phyloP scores from a whole-genome alignment of 768 basidiomycete genomes.

The Lentinus brumalis region DNA sequence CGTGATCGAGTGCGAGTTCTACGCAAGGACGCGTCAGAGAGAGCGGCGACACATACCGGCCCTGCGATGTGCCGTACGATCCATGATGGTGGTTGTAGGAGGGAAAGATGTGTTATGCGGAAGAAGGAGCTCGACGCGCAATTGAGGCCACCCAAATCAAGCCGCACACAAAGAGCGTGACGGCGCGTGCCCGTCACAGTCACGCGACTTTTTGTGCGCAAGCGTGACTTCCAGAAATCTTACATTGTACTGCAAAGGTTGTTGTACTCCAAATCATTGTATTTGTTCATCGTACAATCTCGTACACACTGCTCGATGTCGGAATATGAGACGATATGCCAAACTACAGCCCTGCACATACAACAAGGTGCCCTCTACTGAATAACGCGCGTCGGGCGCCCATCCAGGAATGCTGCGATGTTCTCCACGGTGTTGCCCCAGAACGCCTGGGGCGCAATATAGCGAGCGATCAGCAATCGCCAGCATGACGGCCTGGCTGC shows the following conservation, averaged over 20 bases:
- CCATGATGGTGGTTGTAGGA: slow-evolving; percentile 30
- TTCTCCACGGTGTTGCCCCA: slow-evolving; percentile 60
- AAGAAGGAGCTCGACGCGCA: slow-evolving; percentile 25
- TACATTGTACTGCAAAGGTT: background rate
- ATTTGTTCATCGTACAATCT: no score
- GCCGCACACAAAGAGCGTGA: slow-evolving; percentile 23
- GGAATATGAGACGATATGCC: no score
- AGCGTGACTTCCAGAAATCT: background rate
- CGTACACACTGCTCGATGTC: background rate
- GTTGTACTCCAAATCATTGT: background rate
- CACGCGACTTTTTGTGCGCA: slow-evolving; percentile 13
- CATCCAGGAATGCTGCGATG: slow-evolving; percentile 54
- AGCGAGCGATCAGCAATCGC: background rate
- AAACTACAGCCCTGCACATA: background rate
- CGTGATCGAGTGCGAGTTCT: slow-evolving; percentile 7
- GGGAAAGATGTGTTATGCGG: slow-evolving; percentile 21
- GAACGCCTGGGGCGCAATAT: slow-evolving; percentile 40
- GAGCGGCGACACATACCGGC: slow-evolving; percentile 50
- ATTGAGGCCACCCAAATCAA: slow-evolving; percentile 15
- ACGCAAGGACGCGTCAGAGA: background rate
- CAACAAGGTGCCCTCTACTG: background rate
- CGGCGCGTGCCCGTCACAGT: slow-evolving; percentile 24
- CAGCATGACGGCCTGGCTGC: background rate
- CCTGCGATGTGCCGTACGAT: slow-evolving; percentile 74
- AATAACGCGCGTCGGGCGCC: slow-evolving; percentile 35